These are phyloP conservation scores for Ogataea saltuana DNA, from an alignment of 805 yeast species.

Conservation along the genomic window DNA sequence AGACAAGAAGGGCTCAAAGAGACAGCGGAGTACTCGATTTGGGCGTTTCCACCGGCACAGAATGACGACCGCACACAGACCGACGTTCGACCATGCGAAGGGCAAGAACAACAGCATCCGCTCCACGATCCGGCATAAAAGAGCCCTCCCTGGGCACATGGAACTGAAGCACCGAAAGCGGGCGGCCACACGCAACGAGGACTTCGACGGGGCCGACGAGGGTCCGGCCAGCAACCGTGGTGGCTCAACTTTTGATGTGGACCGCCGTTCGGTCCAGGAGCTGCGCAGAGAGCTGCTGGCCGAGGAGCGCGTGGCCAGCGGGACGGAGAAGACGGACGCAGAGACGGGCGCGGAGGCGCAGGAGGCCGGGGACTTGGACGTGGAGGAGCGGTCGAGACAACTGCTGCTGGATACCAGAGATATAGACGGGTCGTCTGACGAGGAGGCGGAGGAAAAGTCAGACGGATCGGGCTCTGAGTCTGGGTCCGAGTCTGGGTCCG, in stretches of 20 bases:
- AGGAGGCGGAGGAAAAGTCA: constrained; percentile 18
- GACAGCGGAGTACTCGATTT: too few species aligned
- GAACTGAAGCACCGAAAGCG: constrained; percentile 48
- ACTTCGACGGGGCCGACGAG: constrained; percentile 47
- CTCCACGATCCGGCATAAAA: constrained; percentile 53
- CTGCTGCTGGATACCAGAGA: constrained; percentile 21
- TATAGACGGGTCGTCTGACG: constrained; percentile 30
- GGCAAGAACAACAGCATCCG: constrained; percentile 46
- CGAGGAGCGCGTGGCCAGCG: constrained; percentile 8
- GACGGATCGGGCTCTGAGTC: constrained; percentile 9
- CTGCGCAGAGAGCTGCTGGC: constrained; percentile 21
- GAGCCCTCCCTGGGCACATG: constrained; percentile 56
- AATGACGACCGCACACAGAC: constrained; percentile 73
- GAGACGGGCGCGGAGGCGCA: constrained; percentile 3
- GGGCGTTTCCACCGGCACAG: too few species aligned
- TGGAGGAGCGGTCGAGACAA: constrained; percentile 17
- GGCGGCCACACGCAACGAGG: constrained; percentile 20
- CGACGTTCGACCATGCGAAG: constrained; percentile 65
- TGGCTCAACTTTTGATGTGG: constrained; percentile 16
- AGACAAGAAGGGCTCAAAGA: too few species aligned
- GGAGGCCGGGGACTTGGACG: constrained; percentile 36
- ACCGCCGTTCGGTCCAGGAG: constrained; percentile 20
- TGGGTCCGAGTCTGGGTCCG: constrained; percentile 7
- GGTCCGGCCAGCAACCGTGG: constrained; percentile 41
- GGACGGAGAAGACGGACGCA: background rate